Percentiles rank a stretch among this genome's conserved stretches.
Evolutionary conservation across 306 rosid species (phyloP).

Genomic region (Glycine tomentella): DNA sequence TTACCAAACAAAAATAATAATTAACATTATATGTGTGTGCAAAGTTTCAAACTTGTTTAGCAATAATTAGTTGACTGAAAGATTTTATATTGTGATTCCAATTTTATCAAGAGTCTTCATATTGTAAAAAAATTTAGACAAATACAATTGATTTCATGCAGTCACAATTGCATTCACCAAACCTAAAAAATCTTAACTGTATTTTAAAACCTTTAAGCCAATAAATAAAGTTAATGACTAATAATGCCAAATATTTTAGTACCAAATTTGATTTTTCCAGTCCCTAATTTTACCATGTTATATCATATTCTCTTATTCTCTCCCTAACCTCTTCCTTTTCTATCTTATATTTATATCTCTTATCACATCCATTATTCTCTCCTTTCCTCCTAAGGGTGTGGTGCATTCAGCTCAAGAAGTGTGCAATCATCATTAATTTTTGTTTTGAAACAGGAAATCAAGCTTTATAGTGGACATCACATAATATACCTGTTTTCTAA

Average conservation of each 20-base stretch:
- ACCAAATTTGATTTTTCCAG: neutral
- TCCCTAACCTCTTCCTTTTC: too few species aligned
- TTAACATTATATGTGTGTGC: too few species aligned
- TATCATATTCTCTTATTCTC: too few species aligned
- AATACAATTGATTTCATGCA: too few species aligned
- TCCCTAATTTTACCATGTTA: too few species aligned
- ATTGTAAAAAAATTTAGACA: too few species aligned
- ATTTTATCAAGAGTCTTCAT: too few species aligned
- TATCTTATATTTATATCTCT: too few species aligned
- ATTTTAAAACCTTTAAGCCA: neutral
- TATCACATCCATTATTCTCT: neutral
- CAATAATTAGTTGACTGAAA: neutral
- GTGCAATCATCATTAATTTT: neutral
- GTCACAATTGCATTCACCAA: too few species aligned
- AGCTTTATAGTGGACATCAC: neutral
- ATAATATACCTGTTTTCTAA: slow-evolving; percentile 77
- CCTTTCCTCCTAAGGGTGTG: neutral
- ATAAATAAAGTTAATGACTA: neutral
- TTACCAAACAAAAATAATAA: too few species aligned
- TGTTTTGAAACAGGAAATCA: neutral
- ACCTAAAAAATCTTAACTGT: too few species aligned
- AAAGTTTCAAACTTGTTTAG: neutral
- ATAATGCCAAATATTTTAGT: neutral
- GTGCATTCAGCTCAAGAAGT: neutral
- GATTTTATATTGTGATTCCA: neutral